A percentile compares a stretch with the other conserved stretches of the same genome.
Evolutionary conservation across 306 rosid species (phyloP).

Genomic region (Acacia melanoxylon): DNA sequence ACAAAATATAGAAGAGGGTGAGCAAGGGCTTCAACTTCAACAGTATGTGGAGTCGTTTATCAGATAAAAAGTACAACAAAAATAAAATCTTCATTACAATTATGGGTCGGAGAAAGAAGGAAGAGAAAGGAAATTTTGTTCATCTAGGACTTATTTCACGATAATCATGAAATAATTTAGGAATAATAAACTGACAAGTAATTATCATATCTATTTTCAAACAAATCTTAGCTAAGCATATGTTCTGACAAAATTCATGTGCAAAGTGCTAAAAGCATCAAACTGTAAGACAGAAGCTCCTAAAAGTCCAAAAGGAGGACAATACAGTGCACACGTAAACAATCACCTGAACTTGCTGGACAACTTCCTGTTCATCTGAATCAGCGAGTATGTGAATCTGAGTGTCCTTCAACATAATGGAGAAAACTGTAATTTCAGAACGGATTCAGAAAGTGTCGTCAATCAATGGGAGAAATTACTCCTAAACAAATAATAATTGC

Average conservation of each 20-base stretch:
- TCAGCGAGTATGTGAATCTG: slow-evolving; percentile 91
- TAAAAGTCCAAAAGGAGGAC: neutral
- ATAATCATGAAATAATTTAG: slow-evolving; percentile 4
- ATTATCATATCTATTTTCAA: neutral
- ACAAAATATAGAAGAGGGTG: neutral
- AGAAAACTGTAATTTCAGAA: slow-evolving; percentile 84
- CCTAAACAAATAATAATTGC: slow-evolving; percentile 17
- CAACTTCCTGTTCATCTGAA: slow-evolving; percentile 94
- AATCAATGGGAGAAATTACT: slow-evolving; percentile 34
- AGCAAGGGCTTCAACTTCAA: slow-evolving; percentile 21
- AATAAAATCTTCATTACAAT: neutral
- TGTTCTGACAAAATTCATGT: too few relatives aligned
- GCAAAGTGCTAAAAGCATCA: too few relatives aligned
- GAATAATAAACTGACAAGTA: slow-evolving; percentile 16
- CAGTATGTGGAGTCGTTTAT: neutral
- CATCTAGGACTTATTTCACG: slow-evolving; percentile 6
- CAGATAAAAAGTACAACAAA: slow-evolving; percentile 16
- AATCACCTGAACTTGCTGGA: slow-evolving; percentile 90
- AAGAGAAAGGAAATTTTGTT: slow-evolving; percentile 13
- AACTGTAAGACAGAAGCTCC: slow-evolving; percentile 17
- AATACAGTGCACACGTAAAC: neutral
- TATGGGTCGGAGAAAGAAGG: slow-evolving; percentile 3
- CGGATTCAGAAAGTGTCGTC: slow-evolving; percentile 50
- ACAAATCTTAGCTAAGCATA: slow-evolving; percentile 3
- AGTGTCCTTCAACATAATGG: slow-evolving; percentile 94